Evolutionary conservation across 164 flowering plant genomes (phyloP), one percentile per base, ranked within the genome.

Genomic region (Magnolia officinalis): DNA sequence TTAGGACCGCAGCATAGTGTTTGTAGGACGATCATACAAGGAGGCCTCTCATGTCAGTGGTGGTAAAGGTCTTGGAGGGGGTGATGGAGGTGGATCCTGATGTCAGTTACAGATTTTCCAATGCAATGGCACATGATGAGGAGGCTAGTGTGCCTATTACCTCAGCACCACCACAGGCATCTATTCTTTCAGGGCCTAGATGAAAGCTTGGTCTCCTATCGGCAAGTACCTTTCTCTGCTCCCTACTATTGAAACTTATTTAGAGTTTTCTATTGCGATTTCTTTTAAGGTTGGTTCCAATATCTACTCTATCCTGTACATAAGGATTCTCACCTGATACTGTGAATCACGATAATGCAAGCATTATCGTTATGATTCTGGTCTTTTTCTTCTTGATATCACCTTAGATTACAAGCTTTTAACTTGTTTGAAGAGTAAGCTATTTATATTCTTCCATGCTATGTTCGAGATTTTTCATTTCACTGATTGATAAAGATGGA

Each of bases 1-100:
- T 82, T 10, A 73, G 50, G 66, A 63, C 67, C 29, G 83, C 76
- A 1, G 66, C 52, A 20, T 80, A 81, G 81, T 83, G 83, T 72
- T 70, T 81, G 59, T 74, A 81, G 21, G 49, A 65, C 63, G 80
- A 76, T 76, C 63, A n/a, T 49, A 23, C 63, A 1, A 77, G 49
- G 20, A 75, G 81, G 71, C 81, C 78, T 13, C 66, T 72, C 21
- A 79, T 71, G 81, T 75, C 81, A 18, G 31, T 63, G 24, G 86
- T 81, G 71, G 79, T 81, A 37, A 80, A 82, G 74, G 80, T 78
- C 8, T 70, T 82, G 70, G 85, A 84, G 63, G 83, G 86, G 0
- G 71, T 68, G 8, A 67, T 72, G 70, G 61, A 67, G 8, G 72
- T 83, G 20, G 81, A 78, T 58, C 59, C 72, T 3, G 51, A 51